Conservation (phyloP, 2,329 filamentous ascomycete species). For the Sclerotinia nivalis region DNA sequence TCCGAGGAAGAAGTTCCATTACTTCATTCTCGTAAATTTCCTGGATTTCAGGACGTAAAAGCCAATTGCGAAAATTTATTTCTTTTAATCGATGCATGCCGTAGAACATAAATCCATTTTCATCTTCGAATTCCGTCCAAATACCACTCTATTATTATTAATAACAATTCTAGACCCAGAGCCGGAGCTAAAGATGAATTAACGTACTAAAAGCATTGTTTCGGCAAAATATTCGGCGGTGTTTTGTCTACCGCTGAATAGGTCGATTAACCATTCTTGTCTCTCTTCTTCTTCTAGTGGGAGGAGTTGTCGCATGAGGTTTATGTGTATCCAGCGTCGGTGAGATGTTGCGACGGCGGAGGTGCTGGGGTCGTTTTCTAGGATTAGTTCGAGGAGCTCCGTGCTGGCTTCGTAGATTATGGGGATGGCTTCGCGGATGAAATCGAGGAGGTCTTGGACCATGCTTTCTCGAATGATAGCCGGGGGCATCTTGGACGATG, state of each 20-base stretch:
- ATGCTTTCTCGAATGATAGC: neutral
- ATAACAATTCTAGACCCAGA: too few relatives aligned
- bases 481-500: neutral
- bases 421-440: neutral
- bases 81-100: neutral
- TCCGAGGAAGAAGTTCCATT: neutral
- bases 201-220: neutral
- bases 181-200: neutral
- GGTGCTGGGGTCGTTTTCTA: neutral
- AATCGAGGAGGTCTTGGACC: conserved; percentile 7
- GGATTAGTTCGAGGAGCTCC: neutral
- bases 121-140: neutral
- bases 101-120: neutral
- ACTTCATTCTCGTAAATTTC: neutral
- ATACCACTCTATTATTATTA: neutral
- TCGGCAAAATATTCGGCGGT: neutral
- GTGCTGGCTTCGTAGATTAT: neutral
- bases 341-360: neutral
- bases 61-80: neutral
- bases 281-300: neutral
- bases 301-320: neutral
- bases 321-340: conserved; percentile 5
- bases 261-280: neutral
- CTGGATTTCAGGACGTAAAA: neutral
- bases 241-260: neutral